Evolutionary conservation across 1,284 basidiomycete genomes (phyloP).

Genomic region (Prillingera fragicola): DNA sequence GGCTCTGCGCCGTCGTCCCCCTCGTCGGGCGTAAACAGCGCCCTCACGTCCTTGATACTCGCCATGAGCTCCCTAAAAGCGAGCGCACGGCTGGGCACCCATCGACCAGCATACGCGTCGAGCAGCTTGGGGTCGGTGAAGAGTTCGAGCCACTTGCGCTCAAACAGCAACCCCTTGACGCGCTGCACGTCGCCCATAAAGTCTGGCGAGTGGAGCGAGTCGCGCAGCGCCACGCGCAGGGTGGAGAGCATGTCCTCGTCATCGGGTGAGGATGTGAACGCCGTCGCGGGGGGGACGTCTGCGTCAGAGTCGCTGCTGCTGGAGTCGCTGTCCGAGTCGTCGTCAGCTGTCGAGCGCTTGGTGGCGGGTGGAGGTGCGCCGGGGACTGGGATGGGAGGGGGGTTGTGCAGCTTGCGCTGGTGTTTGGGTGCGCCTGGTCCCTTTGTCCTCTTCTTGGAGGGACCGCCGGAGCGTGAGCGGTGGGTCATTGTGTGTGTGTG

Average conservation of each 20-base stretch:
- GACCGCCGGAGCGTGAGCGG: conserved; percentile 35
- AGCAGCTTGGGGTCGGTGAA: conserved; percentile 36
- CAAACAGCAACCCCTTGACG: conserved; percentile 42
- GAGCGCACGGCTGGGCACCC: conserved; percentile 48
- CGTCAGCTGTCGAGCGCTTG: background rate
- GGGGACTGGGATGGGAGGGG: conserved; percentile 17
- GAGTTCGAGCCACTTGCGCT: conserved; percentile 45
- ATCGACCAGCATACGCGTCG: conserved; percentile 47
- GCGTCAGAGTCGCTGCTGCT: background rate
- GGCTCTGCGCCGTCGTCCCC: conserved; percentile 18
- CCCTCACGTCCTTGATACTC: conserved; percentile 32
- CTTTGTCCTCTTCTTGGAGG: too few species aligned
- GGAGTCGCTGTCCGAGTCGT: background rate
- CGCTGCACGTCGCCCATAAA: conserved; percentile 36
- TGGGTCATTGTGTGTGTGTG: conserved; percentile 32
- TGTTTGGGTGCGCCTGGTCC: too few species aligned
- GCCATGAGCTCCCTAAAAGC: conserved; percentile 48
- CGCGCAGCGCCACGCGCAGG: conserved; percentile 26
- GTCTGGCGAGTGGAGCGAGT: conserved; percentile 22
- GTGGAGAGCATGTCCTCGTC: conserved; percentile 35
- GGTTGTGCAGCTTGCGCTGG: conserved; percentile 28
- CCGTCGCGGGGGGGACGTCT: conserved; percentile 9
- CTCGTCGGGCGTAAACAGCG: conserved; percentile 41
- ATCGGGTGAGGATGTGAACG: conserved; percentile 20
- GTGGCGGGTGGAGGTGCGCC: too few species aligned